Base-by-base conservation (phyloP, 306 rosid genomes). In the Betula pendula region DNA sequence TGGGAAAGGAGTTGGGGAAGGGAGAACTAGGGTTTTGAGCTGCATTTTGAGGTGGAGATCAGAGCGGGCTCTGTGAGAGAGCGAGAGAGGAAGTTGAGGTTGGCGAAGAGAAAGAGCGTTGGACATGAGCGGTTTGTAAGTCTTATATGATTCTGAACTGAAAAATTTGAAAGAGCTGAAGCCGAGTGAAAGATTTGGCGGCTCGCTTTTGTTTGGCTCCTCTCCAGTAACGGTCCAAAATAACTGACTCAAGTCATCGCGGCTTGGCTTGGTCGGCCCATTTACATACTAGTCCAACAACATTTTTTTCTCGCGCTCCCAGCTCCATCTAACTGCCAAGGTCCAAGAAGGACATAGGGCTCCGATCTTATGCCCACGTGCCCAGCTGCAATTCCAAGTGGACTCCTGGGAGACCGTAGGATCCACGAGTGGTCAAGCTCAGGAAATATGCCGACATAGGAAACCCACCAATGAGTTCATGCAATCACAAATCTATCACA, bases 21-120 rank as follows among this genome's bases (percentile, higher is more conserved):
- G 58, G 40, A 69, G 77, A 8, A 81, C 19, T 51, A 77, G 58
- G 48, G 76, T 42, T 17, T 84, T 49, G 67, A 84, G 76, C 70
- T 77, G 72, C 87, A 84, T 84, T 22, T 53, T 19, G 66, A 24
- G 33, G 42, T 3, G 44, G 65, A 62, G 13, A 70, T 3, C 40
- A 24, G 29, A 42, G 2, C 8, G 71, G 2, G 51, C 31, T 16
- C 40, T 11, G 53, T 22, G 55, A 47, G 15, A 15, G 29, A 75
- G 58, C 22, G n/a, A 20, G 24, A 24, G n/a, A 8, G 52, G 1
- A 1, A 43, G 20, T 60, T 31, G 44, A 17, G 25, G 25, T n/a
- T 4, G 47, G 3, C 3, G 12, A 58, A 13, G 70, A 35, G 59
- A 48, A 7, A 48, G 0, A 24, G 8, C 5, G 8, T 5, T 9